Evolutionary conservation across 202 grass and related monocot genomes (phyloP), one percentile per base, ranked within the genome.

Genomic region (Musa balbisiana): DNA sequence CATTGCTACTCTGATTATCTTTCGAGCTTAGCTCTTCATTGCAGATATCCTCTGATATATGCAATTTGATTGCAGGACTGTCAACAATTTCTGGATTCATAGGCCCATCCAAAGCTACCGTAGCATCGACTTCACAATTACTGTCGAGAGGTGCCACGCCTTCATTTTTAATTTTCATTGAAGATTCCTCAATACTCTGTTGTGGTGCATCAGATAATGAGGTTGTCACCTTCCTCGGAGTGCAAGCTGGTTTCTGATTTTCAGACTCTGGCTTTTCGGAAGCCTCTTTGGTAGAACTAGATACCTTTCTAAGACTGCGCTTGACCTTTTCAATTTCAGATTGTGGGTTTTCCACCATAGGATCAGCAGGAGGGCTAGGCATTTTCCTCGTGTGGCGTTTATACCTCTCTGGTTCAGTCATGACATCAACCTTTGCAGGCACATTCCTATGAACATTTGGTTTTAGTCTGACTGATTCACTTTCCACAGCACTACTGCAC

Each of bases 301-400:
- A 72, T 26, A 75, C 60, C 60, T 80, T 84, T 70, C 71, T 84
- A 17, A 79, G 19, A 27, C 53, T 56, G 9, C 27, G 60, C 69
- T 84, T 84, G 23, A 73, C 71, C n/a, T 84, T 84, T 62, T 80
- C 70, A 69, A 75, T 55, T 43, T 80, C 53, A 67, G 76, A 25
- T 74, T 76, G 78, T 53, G 77, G 27, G 51, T 67, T 22, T 64
- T 84, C 63, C 17, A 51, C 19, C 26, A 3, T 52, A 1, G 51
- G 8, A 17, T 55, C 71, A 79, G 77, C 19, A 67, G 76, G 19
- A 69, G 64, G 64, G 55, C 56, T 19, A 77, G 29, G 52, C 11
- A 55, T 52, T 75, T 74, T 68, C 49, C 82, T 80, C 55, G 63
- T 25, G 62, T 14, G 62, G 23, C 22, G 53, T 73, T 80, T 84